Evolutionary conservation across 176 grass and related monocot genomes (phyloP).

Genomic region (Stipa capillata): DNA sequence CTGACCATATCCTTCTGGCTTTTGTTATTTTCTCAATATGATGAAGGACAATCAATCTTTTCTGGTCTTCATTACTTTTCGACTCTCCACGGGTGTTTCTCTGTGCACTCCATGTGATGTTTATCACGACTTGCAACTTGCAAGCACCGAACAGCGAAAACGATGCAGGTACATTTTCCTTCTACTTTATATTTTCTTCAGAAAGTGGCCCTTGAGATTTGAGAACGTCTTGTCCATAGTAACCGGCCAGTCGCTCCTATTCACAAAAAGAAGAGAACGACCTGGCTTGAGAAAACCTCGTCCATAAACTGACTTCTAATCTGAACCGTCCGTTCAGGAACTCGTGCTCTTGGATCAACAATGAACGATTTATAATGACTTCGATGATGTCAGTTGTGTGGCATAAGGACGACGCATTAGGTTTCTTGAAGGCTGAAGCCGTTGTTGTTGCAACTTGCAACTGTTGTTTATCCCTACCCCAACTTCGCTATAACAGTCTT

Average conservation of each 20-base stretch:
- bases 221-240: too few relatives aligned
- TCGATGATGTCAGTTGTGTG: background rate
- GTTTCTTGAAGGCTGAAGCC: background rate
- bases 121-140: background rate
- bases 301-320: background rate
- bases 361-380: background rate
- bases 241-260: too few relatives aligned
- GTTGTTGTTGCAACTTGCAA: background rate
- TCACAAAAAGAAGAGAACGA: too few relatives aligned
- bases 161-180: background rate
- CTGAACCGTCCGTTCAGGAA: background rate
- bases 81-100: background rate
- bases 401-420: background rate
- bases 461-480: background rate
- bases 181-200: background rate
- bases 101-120: background rate
- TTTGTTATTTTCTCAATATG: background rate
- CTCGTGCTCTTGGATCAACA: background rate
- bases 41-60: background rate
- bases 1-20: background rate
- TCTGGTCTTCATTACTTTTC: background rate
- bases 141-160: background rate
- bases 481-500: background rate
- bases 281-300: background rate
- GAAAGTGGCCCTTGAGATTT: background rate